A percentile compares a stretch with the other conserved stretches of the same genome.
Conservation (phyloP, 306 rosid genomes). For the Leucaena leucocephala region DNA sequence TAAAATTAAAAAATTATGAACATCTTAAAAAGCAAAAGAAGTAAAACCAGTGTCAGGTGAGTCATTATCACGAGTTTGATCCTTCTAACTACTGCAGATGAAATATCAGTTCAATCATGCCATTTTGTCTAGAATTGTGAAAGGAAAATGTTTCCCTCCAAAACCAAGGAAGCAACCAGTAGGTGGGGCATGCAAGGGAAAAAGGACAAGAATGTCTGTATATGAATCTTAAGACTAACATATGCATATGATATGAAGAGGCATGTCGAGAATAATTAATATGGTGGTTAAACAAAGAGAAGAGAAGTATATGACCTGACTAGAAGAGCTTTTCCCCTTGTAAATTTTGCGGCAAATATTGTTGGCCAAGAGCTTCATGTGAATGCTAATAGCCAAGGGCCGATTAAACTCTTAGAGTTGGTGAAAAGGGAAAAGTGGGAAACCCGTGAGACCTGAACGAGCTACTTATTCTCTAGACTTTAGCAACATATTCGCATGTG, state of each 20-base stretch:
- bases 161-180: neutral
- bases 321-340: neutral
- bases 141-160: neutral
- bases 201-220: neutral
- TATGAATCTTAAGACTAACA: conserved; percentile 14
- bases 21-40: neutral
- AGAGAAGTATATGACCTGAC: conserved; percentile 19
- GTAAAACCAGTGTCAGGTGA: neutral
- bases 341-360: conserved; percentile 17
- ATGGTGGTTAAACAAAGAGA: conserved; percentile 1
- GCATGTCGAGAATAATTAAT: neutral
- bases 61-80: neutral
- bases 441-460: conserved; percentile 48
- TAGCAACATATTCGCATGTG: conserved; percentile 30
- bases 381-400: conserved; percentile 23
- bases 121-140: neutral
- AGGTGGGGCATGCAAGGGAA: neutral
- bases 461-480: neutral
- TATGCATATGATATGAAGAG: conserved; percentile 3
- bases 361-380: conserved; percentile 30
- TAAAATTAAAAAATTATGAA: neutral
- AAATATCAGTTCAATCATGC: neutral
- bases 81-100: neutral
- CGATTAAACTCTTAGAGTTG: neutral
- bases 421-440: conserved; percentile 15